These are phyloP conservation scores for Escovopsis sp. DNA, from an alignment of 2,329 filamentous ascomycete genomes.

Conservation along the genomic window DNA sequence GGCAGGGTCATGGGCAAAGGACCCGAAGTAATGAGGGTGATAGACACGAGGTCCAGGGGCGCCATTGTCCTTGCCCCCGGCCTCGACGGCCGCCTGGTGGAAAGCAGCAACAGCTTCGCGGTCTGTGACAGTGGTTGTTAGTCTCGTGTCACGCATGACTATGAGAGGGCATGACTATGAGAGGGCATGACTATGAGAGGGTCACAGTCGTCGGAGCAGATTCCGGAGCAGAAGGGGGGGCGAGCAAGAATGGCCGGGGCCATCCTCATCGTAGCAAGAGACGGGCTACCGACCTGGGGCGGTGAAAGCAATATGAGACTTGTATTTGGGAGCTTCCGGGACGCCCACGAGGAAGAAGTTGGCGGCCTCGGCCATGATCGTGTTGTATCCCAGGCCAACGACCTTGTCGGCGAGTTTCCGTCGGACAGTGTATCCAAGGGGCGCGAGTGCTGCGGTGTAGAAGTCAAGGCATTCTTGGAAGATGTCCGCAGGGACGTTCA, in stretches of 20 bases:
- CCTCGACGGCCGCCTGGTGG: slow-evolving; percentile 20
- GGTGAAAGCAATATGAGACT: slow-evolving; percentile 17
- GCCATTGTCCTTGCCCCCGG: slow-evolving; percentile 28
- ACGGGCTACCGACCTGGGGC: slow-evolving; percentile 14
- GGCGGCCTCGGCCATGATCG: slow-evolving; percentile 8
- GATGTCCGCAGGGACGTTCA: slow-evolving; percentile 14
- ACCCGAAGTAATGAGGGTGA: slow-evolving; percentile 26
- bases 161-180: background rate
- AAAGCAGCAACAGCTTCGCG: slow-evolving; percentile 25
- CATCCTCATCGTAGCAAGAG: too few relatives aligned
- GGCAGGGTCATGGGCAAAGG: slow-evolving; percentile 27
- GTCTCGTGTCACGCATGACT: background rate
- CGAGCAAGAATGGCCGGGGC: too few relatives aligned
- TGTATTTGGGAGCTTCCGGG: slow-evolving; percentile 5
- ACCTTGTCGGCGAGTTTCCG: slow-evolving; percentile 13
- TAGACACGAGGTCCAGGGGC: slow-evolving; percentile 25
- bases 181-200: background rate
- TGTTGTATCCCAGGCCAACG: slow-evolving; percentile 17
- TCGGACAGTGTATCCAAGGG: slow-evolving; percentile 20
- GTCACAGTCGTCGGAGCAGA: too few relatives aligned
- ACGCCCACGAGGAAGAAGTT: slow-evolving; percentile 18
- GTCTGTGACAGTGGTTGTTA: slow-evolving; percentile 12
- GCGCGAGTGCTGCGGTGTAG: slow-evolving; percentile 20
- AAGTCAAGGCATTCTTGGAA: slow-evolving; percentile 16
- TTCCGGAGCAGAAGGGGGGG: too few relatives aligned